Percentiles rank a stretch among this genome's conserved stretches.
phyloP scores from a whole-genome alignment of 805 yeast species.

The Spathaspora arborariae region DNA sequence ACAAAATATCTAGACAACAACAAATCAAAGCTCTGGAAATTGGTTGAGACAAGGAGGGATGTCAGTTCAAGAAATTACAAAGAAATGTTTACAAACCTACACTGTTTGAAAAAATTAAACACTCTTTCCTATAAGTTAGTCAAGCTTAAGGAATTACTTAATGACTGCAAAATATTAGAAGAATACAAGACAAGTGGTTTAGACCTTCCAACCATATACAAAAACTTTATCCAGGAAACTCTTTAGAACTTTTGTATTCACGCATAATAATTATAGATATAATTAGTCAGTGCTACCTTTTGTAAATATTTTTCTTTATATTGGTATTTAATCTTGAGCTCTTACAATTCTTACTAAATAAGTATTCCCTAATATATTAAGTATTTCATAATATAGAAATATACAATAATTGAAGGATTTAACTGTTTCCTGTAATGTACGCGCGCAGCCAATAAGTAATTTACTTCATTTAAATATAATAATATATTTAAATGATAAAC shows the following conservation, averaged over 20 bases:
- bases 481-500: too few species aligned
- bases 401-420: too few species aligned
- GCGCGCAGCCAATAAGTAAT: too few species aligned
- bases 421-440: too few species aligned
- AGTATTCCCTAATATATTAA: too few species aligned
- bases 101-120: slow-evolving; percentile 6
- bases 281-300: neutral
- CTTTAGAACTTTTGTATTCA: too few species aligned
- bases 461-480: too few species aligned
- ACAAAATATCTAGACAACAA: neutral
- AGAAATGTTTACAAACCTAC: neutral
- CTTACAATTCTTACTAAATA: too few species aligned
- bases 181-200: slow-evolving; percentile 4
- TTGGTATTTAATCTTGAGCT: too few species aligned
- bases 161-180: slow-evolving; percentile 6
- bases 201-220: slow-evolving; percentile 5
- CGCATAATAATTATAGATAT: neutral
- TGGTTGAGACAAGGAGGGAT: neutral
- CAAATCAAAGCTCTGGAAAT: slow-evolving; percentile 1
- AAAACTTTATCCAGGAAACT: neutral
- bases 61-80: neutral
- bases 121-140: slow-evolving; percentile 5
- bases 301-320: too few species aligned
- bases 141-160: slow-evolving; percentile 2
- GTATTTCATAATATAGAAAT: too few species aligned